phyloP scores from a whole-genome alignment of 345 rosid species.

The Alliaria petiolata region DNA sequence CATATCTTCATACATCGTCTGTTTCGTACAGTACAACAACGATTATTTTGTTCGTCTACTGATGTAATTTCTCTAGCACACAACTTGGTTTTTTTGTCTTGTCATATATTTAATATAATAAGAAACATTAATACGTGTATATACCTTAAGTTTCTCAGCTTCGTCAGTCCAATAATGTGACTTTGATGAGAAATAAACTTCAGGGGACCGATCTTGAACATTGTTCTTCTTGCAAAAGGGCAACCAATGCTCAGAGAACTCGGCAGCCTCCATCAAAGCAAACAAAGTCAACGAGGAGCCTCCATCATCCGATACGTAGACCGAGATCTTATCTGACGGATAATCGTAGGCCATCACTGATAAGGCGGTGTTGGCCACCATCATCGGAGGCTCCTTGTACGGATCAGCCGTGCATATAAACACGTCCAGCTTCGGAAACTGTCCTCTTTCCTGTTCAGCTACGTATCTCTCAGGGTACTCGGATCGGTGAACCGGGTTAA shows the following conservation, averaged over 20 bases:
- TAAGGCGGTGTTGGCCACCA: conserved; percentile 65
- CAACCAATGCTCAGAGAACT: conserved; percentile 66
- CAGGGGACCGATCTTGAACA: conserved; percentile 48
- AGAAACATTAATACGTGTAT: no score
- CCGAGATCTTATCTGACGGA: conserved; percentile 62
- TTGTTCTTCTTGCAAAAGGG: conserved; percentile 56
- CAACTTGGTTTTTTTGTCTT: no score
- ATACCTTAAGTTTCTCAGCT: conserved; percentile 49
- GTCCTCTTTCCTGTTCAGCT: conserved; percentile 33
- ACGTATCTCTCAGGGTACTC: conserved; percentile 27
- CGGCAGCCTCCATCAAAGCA: conserved; percentile 71
- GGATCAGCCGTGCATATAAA: conserved; percentile 94
- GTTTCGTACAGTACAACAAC: neutral
- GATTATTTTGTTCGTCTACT: neutral
- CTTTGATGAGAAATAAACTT: conserved; percentile 48
- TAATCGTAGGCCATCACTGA: conserved; percentile 72
- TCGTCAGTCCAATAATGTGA: conserved; percentile 20
- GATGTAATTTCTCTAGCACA: no score
- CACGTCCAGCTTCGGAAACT: conserved; percentile 61
- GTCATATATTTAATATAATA: neutral
- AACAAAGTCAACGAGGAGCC: conserved; percentile 69
- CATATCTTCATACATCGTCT: conserved; percentile 61
- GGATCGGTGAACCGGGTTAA: no score
- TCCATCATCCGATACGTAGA: conserved; percentile 82
- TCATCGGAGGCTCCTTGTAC: conserved; percentile 73